Percentiles rank a stretch among this genome's conserved stretches.
Evolutionary conservation across 2,329 filamentous ascomycete genomes (phyloP).

Genomic region (Epichloe baconii): DNA sequence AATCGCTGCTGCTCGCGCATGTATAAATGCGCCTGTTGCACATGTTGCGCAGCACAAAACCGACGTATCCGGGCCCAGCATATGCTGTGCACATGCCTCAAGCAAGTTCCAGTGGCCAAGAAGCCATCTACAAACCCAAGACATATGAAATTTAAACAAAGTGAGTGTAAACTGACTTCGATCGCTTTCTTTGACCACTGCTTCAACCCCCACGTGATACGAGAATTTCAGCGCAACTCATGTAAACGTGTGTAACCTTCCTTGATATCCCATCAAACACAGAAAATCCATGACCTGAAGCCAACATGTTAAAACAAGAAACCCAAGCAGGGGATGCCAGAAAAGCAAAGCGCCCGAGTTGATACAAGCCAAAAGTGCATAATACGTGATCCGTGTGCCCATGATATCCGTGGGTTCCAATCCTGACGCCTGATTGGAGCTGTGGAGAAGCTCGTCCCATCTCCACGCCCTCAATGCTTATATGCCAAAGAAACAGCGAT

Average conservation of each 20-base stretch:
- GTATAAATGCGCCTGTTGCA: neutral
- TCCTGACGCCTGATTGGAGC: slow-evolving; percentile 1
- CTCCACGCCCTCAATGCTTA: neutral
- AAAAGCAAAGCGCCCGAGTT: neutral
- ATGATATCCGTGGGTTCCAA: neutral
- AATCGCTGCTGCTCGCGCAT: neutral
- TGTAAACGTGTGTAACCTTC: slow-evolving; percentile 4
- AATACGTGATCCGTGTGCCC: neutral
- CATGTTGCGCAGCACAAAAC: neutral
- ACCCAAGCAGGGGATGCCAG: neutral
- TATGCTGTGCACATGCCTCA: neutral
- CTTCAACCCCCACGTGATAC: neutral
- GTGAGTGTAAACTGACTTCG: neutral
- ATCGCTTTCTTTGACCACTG: neutral
- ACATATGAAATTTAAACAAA: neutral
- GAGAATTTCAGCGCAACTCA: slow-evolving; percentile 1
- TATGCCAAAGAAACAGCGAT: slow-evolving; percentile 4
- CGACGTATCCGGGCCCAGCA: neutral
- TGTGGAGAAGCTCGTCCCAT: neutral
- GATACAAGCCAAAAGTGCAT: neutral
- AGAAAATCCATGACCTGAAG: neutral
- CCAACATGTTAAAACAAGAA: neutral
- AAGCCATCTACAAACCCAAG: neutral
- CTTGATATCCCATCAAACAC: neutral
- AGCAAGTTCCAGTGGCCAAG: neutral